These are phyloP conservation scores for Ascochyta pisi DNA, from an alignment of 2,329 filamentous ascomycete species.

Conservation along the genomic window DNA sequence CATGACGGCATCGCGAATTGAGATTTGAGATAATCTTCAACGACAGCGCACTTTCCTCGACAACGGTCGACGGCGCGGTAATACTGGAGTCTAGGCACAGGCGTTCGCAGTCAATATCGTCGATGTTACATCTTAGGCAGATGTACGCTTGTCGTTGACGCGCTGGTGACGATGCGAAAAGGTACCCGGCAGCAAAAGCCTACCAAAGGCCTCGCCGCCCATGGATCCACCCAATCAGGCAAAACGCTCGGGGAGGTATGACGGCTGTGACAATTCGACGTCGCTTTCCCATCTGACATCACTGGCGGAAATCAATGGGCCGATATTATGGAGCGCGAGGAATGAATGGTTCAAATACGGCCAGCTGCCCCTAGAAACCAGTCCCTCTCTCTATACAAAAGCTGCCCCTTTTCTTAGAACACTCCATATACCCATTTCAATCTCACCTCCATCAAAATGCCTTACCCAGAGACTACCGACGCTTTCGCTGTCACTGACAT, in stretches of 20 bases:
- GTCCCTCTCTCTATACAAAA: slow-evolving; percentile 19
- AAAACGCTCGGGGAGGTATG: slow-evolving; percentile 20
- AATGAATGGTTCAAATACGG: slow-evolving; percentile 34
- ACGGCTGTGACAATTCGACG: slow-evolving; percentile 15
- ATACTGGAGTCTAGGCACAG: not conserved
- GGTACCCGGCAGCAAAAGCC: slow-evolving; percentile 15
- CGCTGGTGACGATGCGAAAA: slow-evolving; percentile 30
- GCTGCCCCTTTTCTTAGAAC: slow-evolving; percentile 2
- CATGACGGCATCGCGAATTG: slow-evolving; percentile 11
- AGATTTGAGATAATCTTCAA: slow-evolving; percentile 2
- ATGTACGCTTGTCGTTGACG: slow-evolving; percentile 28
- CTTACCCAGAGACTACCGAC: slow-evolving; percentile 59
- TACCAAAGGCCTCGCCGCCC: slow-evolving; percentile 15
- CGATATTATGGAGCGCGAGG: slow-evolving; percentile 31
- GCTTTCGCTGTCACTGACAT: slow-evolving; percentile 58
- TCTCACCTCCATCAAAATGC: slow-evolving; percentile 48
- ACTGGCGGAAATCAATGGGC: slow-evolving; percentile 39
- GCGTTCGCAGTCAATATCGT: not conserved
- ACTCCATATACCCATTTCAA: slow-evolving; percentile 9
- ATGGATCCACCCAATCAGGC: slow-evolving; percentile 31
- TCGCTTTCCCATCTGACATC: slow-evolving; percentile 41
- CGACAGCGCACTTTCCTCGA: not conserved
- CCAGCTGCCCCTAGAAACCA: slow-evolving; percentile 33
- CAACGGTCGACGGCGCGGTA: not conserved
- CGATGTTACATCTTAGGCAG: slow-evolving; percentile 4